Evolutionary conservation across 2,329 filamentous ascomycete genomes (phyloP), one percentile per base, ranked within the genome.

Genomic region (Cladobotryum protrusum): DNA sequence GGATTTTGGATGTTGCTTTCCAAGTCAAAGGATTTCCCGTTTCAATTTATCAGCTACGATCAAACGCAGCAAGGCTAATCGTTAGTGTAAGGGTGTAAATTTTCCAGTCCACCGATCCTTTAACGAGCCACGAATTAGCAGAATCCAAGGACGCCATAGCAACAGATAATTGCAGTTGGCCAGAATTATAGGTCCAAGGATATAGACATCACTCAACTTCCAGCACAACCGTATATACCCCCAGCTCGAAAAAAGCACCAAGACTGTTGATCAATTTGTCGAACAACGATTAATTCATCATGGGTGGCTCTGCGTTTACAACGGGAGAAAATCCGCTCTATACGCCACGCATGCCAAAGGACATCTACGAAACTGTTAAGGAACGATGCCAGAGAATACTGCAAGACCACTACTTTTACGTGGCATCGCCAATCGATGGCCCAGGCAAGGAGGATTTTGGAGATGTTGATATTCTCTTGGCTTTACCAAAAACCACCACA

Each of bases 391-490:
- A 73, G 20, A 50, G 60, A 0, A 63, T 73, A 2, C 73, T 87
- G 0, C 64, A 67, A 1, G 57, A 68, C 1, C 66, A 84, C 3
- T 89, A 80, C 57, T 48, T 67, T 0, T 69, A 68, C 7, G 80
- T 86, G 4, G 76, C 73, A 1, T 73, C 77, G 0, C 82, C 86
- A 0, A 77, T 85, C 24, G 85, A 89, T 56, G 85, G 79, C 0
- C 87, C 87, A 0, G 82, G 64, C 1, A 93, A 93, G 65, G 39
- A 56, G 0, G 78, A 82, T 57, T 77, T 81, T 59, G 89, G 88
- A 17, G 89, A 93, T 56, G 69, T 95, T 35, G 88, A 93, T 65
- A 73, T 91, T 52, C 65, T 89, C 1, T 75, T 88, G 1, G 68
- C 71, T 0, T 61, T 63, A 32, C 66, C 68, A 14, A 61, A 56